Evolutionary conservation across 179 eudicot species (phyloP).

Genomic region (Beta macrorhiza): DNA sequence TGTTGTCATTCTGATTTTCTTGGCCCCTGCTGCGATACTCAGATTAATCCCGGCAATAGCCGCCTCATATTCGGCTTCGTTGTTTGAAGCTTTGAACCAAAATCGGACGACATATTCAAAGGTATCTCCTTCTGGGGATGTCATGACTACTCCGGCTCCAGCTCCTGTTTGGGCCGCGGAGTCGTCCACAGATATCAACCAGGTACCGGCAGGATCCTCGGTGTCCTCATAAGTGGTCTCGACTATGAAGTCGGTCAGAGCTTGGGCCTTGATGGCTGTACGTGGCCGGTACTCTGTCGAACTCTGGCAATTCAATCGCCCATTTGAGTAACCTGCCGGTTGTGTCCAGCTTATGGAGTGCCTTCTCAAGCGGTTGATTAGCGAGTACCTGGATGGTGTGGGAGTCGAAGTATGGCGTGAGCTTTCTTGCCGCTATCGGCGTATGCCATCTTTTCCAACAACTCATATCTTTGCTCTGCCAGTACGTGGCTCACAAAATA

Average conservation of each 20-base stretch:
- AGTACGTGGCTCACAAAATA: too few species aligned
- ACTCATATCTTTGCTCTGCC: too few species aligned
- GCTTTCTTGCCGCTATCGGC: too few species aligned
- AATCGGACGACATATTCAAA: not conserved
- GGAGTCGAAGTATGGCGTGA: not conserved
- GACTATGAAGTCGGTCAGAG: not conserved
- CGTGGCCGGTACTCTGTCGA: not conserved
- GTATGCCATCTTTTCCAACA: too few species aligned
- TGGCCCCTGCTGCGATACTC: too few species aligned
- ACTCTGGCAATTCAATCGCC: not conserved
- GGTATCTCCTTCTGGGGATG: fast-evolving
- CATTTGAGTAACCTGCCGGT: not conserved
- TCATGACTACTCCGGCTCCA: not conserved
- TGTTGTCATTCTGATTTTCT: not conserved
- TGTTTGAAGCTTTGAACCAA: not conserved
- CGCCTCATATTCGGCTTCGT: not conserved
- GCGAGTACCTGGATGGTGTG: not conserved
- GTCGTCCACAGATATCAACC: too few species aligned
- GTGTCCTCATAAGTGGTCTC: not conserved
- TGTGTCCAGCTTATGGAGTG: not conserved
- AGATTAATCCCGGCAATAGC: not conserved
- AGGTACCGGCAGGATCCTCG: too few species aligned
- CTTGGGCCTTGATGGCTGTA: not conserved
- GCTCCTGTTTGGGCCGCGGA: not conserved
- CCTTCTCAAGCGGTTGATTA: not conserved